Evolutionary conservation across 2,329 filamentous ascomycete genomes (phyloP).

Genomic region (Colletotrichum tanaceti): DNA sequence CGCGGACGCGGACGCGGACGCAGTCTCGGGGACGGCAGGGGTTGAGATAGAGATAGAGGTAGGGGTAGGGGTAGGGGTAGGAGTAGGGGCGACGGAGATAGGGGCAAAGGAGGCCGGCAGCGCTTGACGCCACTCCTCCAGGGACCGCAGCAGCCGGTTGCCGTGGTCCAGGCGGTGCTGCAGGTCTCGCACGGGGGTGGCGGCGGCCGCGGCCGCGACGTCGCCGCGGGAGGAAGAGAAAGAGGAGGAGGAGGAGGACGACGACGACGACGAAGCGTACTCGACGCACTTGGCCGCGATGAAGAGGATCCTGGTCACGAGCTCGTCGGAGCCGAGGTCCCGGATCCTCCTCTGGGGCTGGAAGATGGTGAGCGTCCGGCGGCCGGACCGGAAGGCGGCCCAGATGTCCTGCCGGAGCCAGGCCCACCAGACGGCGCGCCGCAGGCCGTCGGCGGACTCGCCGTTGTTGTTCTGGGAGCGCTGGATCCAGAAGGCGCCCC

Average conservation of each 20-base stretch:
- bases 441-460: constrained; percentile 62
- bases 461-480: constrained; percentile 69
- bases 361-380: constrained; percentile 68
- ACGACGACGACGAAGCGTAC: too few relatives aligned
- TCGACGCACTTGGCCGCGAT: constrained; percentile 66
- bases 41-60: too few relatives aligned
- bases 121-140: constrained; percentile 28
- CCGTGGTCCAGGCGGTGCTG: constrained; percentile 51
- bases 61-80: too few relatives aligned
- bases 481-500: constrained; percentile 74
- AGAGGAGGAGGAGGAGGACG: too few relatives aligned
- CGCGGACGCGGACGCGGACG: too few relatives aligned
- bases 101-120: constrained; percentile 45
- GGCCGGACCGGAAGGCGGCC: constrained; percentile 69
- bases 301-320: constrained; percentile 63
- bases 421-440: constrained; percentile 71
- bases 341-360: constrained; percentile 59
- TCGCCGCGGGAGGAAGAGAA: too few relatives aligned
- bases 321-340: constrained; percentile 61
- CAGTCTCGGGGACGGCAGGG: constrained; percentile 43
- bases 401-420: constrained; percentile 73
- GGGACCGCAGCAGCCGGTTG: constrained; percentile 11
- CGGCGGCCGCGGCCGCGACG: too few relatives aligned
- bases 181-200: constrained; percentile 16
- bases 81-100: constrained; percentile 44